Evolutionary conservation across 495 filamentous ascomycete species (phyloP).

Genomic region (Margaritispora aquatica): DNA sequence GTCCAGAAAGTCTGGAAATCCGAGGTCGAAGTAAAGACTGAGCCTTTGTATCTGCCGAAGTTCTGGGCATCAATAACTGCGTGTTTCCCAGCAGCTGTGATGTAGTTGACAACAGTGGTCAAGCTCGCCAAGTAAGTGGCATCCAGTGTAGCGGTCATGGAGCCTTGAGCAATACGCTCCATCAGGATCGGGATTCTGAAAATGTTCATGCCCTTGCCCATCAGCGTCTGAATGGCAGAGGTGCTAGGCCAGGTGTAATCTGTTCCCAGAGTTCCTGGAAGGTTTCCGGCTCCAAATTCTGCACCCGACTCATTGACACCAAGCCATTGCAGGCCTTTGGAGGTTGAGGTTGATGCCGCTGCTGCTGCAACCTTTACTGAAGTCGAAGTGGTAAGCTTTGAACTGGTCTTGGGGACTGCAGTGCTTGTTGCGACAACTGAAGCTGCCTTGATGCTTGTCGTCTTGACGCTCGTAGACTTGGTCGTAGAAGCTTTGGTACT

Average conservation of each 20-base stretch:
- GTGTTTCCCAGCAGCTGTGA: constrained; percentile 51
- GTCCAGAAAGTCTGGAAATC: constrained; percentile 54
- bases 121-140: constrained; percentile 43
- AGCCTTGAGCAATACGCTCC: constrained; percentile 55
- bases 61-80: constrained; percentile 61
- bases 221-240: constrained; percentile 25
- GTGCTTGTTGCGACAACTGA: neutral
- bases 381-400: neutral
- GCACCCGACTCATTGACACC: constrained; percentile 44
- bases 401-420: neutral
- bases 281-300: constrained; percentile 42
- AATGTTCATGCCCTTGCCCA: constrained; percentile 52
- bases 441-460: neutral
- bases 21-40: constrained; percentile 45
- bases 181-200: constrained; percentile 47
- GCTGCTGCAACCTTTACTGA: neutral
- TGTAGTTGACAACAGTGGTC: constrained; percentile 43
- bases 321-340: constrained; percentile 29
- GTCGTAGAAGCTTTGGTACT: neutral
- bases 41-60: constrained; percentile 49
- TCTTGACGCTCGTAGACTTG: neutral
- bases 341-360: too few species aligned
- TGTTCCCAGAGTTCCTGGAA: constrained; percentile 49
- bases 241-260: constrained; percentile 43
- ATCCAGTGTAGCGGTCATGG: constrained; percentile 40